These are phyloP conservation scores for Amoebophrya sp. DNA, from an alignment of 169 alveolate species.

Conservation along the genomic window DNA sequence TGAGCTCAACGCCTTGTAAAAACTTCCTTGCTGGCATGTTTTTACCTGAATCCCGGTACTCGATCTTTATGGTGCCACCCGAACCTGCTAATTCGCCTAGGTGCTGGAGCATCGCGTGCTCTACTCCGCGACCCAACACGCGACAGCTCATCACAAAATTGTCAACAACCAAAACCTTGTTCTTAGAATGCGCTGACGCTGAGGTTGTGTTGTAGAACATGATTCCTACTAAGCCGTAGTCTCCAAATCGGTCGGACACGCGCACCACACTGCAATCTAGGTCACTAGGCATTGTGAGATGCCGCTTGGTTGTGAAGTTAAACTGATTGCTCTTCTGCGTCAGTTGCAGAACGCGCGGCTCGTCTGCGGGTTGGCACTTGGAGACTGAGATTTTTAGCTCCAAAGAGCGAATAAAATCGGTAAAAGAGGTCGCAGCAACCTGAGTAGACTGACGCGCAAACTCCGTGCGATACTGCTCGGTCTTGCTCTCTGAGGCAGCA, in stretches of 20 bases:
- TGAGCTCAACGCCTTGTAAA: background rate
- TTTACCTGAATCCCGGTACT: background rate
- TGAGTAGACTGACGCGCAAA: background rate
- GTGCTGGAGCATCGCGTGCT: background rate
- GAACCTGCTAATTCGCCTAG: background rate
- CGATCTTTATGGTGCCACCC: background rate
- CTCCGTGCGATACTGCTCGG: background rate
- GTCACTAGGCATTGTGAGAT: background rate
- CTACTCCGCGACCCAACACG: background rate
- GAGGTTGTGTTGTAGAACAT: background rate
- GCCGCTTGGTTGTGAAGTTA: slow-evolving; percentile 7
- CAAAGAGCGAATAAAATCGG: background rate
- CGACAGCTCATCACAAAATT: slow-evolving; percentile 21
- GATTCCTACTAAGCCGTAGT: background rate
- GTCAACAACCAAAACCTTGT: background rate
- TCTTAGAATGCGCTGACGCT: background rate
- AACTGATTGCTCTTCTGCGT: background rate
- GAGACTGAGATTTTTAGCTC: background rate
- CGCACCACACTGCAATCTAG: background rate
- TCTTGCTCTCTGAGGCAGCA: background rate
- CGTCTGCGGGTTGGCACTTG: background rate
- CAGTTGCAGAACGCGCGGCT: background rate
- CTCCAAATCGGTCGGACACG: background rate
- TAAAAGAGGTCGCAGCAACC: background rate
- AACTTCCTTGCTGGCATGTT: background rate